Evolutionary conservation across 202 grass and related monocot species (phyloP), one percentile per base, ranked within the genome.

Genomic region (Carex sylvatica): DNA sequence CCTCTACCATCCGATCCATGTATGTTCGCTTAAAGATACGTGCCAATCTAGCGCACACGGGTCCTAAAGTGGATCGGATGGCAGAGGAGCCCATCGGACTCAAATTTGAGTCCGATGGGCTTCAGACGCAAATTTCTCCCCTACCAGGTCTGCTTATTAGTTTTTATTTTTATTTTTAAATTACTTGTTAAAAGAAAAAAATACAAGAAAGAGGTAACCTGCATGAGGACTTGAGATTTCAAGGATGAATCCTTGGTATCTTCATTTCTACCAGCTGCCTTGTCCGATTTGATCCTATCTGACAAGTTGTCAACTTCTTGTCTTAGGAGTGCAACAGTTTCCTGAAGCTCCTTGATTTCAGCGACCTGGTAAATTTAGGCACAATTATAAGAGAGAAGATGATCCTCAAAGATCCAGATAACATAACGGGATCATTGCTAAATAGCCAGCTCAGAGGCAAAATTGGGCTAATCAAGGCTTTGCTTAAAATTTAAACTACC

Each of bases 281-380:
- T 60, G 44, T 86, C 84, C 14, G 67, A 89, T 36, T 65, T 89
- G 5, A 65, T 74, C 67, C 80, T 88, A 31, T 89, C 83, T 28
- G 82, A 81, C 24, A 92, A 61, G 55, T 87, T 92, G 83, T 68
- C 63, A 33, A 86, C 80, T 88, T 98, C 88, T 86, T 86, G 85
- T 80, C 87, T 98, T 79, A 95, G 38, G 42, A 85, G 35, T 47
- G 78, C 40, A 87, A 95, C 85, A 24, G 78, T 74, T 83, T 93
- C 87, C 76, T 74, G 89, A 73, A 98, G 87, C 85, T 98, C 89
- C 58, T 71, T 79, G 89, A 83, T 95, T 93, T 98, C 95, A 66
- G 90, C 83, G 16, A 72, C 82, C 95, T 98, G 83, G 83, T 75
- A 88, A 61, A 86, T 76, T 20, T 58, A 84, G 52, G 69, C 78